Conservation (phyloP, 2,329 filamentous ascomycete genomes). For the Stemphylium lycopersici region DNA sequence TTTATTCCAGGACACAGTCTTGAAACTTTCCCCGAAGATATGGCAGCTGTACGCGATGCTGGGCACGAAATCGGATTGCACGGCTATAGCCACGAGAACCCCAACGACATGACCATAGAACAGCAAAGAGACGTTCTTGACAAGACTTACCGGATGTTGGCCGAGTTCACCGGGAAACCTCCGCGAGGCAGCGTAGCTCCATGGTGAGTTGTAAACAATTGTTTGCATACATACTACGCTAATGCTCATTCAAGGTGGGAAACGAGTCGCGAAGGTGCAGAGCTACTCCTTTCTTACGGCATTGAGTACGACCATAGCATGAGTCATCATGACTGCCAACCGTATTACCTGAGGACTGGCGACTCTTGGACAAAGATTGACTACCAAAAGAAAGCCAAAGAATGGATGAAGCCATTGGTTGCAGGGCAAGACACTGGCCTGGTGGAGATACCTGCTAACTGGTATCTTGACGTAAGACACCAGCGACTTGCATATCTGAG, state of each 20-base stretch:
- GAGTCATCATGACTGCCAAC: conserved; percentile 68
- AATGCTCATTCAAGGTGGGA: conserved; percentile 61
- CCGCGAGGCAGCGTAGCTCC: conserved; percentile 76
- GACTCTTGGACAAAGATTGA: conserved; percentile 72
- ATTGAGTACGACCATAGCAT: conserved; percentile 74
- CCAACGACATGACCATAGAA: conserved; percentile 70
- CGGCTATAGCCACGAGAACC: conserved; percentile 74
- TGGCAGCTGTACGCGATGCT: conserved; percentile 61
- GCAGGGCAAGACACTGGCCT: conserved; percentile 66
- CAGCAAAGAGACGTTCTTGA: conserved; percentile 77
- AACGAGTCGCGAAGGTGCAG: conserved; percentile 68
- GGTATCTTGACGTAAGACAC: conserved; percentile 61
- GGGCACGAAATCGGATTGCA: conserved; percentile 71
- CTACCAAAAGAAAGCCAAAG: conserved; percentile 64
- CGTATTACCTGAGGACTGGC: conserved; percentile 68
- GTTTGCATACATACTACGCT: conserved; percentile 45
- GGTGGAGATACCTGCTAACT: conserved; percentile 69
- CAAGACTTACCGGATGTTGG: conserved; percentile 75
- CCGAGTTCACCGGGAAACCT: conserved; percentile 71
- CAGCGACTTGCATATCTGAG: too few species aligned
- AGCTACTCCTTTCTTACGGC: conserved; percentile 68
- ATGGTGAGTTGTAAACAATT: conserved; percentile 52
- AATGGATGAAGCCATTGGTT: conserved; percentile 71
- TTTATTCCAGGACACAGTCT: conserved; percentile 67
- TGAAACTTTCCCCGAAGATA: conserved; percentile 70